Conservation (phyloP, 331 rosid species). For the Malus hybrid region DNA sequence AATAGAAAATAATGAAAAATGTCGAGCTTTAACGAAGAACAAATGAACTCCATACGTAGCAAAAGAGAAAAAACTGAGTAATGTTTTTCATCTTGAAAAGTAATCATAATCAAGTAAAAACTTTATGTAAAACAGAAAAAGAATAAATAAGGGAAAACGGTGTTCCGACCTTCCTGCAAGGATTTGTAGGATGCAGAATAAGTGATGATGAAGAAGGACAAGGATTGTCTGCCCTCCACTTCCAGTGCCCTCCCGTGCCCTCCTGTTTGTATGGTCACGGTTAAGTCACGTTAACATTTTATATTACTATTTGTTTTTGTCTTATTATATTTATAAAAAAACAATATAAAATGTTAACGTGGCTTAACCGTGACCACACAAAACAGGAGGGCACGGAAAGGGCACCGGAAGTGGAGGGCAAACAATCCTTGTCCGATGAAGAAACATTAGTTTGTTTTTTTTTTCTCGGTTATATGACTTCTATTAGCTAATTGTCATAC, state of each 20-base stretch:
- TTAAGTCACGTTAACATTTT: too few species aligned
- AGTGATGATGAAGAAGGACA: conserved; percentile 60
- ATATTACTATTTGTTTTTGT: too few species aligned
- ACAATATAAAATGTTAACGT: too few species aligned
- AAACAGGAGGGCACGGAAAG: too few species aligned
- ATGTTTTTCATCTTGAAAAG: not conserved
- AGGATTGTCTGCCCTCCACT: too few species aligned
- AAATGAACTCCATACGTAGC: not conserved
- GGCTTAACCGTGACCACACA: too few species aligned
- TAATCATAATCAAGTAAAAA: not conserved
- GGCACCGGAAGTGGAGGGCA: too few species aligned
- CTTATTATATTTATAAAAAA: too few species aligned
- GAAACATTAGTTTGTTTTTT: too few species aligned
- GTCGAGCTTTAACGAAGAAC: not conserved
- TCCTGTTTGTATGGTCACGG: too few species aligned
- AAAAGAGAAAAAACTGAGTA: not conserved
- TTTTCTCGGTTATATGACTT: not conserved
- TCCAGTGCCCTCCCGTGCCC: too few species aligned
- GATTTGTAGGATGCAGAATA: conserved; percentile 82
- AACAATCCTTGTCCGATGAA: too few species aligned
- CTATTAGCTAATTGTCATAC: not conserved
- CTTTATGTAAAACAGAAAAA: not conserved
- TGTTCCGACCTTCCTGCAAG: conserved; percentile 71
- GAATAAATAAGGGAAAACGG: not conserved
- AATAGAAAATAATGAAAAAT: not conserved